A percentile compares a stretch with the other conserved stretches of the same genome.
phyloP scores from a whole-genome alignment of 2,329 filamentous ascomycete genomes.

The Chaetomiaceae sp. region DNA sequence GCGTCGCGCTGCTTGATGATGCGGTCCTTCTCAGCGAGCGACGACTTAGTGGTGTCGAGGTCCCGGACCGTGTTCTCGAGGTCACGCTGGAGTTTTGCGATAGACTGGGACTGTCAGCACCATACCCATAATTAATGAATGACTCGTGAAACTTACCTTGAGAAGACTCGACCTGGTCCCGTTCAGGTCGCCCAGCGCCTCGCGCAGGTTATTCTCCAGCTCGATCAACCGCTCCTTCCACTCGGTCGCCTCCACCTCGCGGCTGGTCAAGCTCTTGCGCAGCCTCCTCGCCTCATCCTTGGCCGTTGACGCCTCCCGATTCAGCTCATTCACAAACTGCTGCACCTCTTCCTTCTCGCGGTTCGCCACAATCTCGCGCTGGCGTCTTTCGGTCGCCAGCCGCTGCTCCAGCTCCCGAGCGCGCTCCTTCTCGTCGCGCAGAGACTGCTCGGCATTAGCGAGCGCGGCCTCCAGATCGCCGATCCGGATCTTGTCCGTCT shows the following conservation, averaged over 20 bases:
- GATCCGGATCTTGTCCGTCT: constrained; percentile 96
- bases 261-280: constrained; percentile 74
- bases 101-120: constrained; percentile 49
- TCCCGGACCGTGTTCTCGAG: constrained; percentile 80
- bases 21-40: constrained; percentile 83
- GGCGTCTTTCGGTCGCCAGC: constrained; percentile 74
- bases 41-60: constrained; percentile 70
- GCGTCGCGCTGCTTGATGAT: constrained; percentile 85
- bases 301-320: constrained; percentile 70
- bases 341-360: constrained; percentile 94
- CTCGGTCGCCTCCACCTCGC: constrained; percentile 82
- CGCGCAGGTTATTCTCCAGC: constrained; percentile 80
- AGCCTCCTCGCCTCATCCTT: constrained; percentile 83
- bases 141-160: constrained; percentile 60
- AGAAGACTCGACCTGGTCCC: constrained; percentile 82
- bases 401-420: constrained; percentile 66
- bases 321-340: constrained; percentile 87
- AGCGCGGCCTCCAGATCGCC: constrained; percentile 84
- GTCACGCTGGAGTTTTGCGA: constrained; percentile 82
- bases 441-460: constrained; percentile 68
- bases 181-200: constrained; percentile 80
- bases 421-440: constrained; percentile 82
- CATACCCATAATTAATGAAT: neutral
- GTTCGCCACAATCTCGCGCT: constrained; percentile 79
- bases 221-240: constrained; percentile 91